Conservation (phyloP, 345 rosid species). For the Anacardium occidentale region DNA sequence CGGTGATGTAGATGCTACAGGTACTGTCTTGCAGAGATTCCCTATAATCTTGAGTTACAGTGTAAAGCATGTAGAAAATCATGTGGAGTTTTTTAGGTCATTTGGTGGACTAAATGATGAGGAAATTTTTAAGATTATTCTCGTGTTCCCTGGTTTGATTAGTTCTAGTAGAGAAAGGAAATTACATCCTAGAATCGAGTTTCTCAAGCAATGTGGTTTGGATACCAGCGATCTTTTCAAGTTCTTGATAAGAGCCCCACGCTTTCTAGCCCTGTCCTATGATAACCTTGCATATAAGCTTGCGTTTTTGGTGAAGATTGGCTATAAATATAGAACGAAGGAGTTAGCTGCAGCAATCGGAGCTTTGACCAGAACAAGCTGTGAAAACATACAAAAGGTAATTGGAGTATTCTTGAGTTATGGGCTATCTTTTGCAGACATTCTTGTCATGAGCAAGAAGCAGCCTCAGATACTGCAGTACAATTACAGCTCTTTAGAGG, state of each 20-base stretch:
- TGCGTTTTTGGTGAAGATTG: constrained; percentile 67
- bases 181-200: constrained; percentile 56
- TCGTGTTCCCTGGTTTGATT: constrained; percentile 58
- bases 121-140: constrained; percentile 63
- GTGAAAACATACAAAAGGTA: constrained; percentile 73
- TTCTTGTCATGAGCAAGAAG: constrained; percentile 68
- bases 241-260: constrained; percentile 66
- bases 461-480: constrained; percentile 80
- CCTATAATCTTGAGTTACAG: constrained; percentile 62
- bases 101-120: constrained; percentile 57
- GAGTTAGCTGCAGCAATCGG: constrained; percentile 66
- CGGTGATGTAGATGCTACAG: constrained; percentile 58
- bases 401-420: constrained; percentile 59
- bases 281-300: constrained; percentile 58
- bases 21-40: constrained; percentile 49
- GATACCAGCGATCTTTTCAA: constrained; percentile 60
- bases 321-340: constrained; percentile 53
- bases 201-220: constrained; percentile 69
- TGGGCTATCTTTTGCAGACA: constrained; percentile 55
- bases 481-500: constrained; percentile 48
- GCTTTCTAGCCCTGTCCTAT: constrained; percentile 62
- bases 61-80: constrained; percentile 51
- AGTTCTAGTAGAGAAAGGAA: constrained; percentile 73
- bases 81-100: constrained; percentile 56
- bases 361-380: constrained; percentile 73